Base-by-base conservation (phyloP, 306 rosid genomes). In the Cicer chorassanicum region DNA sequence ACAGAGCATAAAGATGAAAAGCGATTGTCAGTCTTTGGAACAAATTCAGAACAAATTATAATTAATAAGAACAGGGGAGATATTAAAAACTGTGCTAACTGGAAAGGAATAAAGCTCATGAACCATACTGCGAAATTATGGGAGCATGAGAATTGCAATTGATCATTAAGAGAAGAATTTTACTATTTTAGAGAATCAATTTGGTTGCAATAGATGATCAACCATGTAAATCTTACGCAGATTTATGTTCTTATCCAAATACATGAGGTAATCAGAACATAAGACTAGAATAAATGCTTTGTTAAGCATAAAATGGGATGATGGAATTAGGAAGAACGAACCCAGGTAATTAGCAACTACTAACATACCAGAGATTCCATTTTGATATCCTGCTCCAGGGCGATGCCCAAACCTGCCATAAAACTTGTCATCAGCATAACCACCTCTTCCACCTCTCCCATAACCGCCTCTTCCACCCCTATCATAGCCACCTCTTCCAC, bases 361-460 rank as follows among this genome's bases (percentile, higher is more conserved):
- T 38, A 63, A 75, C 85, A 69, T 84, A 87, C 90, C 90, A 49
- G 93, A 72, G 80, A 89, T 83, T 70, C 95, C 97, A 85, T 87
- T 85, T 78, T 82, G 90, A 84, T 82, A 92, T 41, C 88, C 90
- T 12, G 90, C 92, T 5, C 79, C 83, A 39, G 96, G 73, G 14
- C 93, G 99, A 42, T 88, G 89, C 38, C 68, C 86, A 80, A 83
- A 90, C 72, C 98, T 89, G 39, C 99, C 95, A 86, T 86, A 89
- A 70, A 95, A 70, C 80, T 84, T 94, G 57, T 92, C 99, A 65
- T 94, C 98, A 38, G 54, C 82, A 81, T 86, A 90, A 56, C 89
- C 98, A 73, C 76, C 86, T 79, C 96, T 84, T 70, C 88, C 93
- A 49, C 96, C 97, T 40, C 66, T 34, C 7, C 36, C 82, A 81